Evolutionary conservation across 768 basidiomycete species (phyloP), one percentile per base, ranked within the genome.

Genomic region (Auriculariales sp.): DNA sequence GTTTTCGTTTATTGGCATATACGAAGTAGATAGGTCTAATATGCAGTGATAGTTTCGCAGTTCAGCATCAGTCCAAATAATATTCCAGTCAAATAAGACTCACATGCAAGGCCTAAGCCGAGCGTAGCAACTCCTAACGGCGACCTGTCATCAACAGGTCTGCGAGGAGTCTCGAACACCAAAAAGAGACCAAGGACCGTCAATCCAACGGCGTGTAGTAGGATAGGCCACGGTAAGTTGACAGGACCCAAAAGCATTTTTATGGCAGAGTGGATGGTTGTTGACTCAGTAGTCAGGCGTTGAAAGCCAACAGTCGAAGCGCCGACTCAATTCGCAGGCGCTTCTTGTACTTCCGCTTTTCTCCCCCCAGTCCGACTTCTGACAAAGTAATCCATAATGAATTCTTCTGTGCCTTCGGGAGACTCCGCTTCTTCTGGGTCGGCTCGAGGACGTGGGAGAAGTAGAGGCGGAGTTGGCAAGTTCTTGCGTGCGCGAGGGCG

Each of bases 381-480:
- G n/a, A n/a, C n/a, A n/a, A n/a, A n/a, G n/a, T n/a, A n/a, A n/a
- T n/a, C n/a, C n/a, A n/a, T n/a, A n/a, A n/a, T n/a, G n/a, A n/a
- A n/a, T n/a, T n/a, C n/a, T n/a, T n/a, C n/a, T n/a, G n/a, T n/a
- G n/a, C n/a, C n/a, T n/a, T n/a, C n/a, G n/a, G n/a, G n/a, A n/a
- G n/a, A n/a, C n/a, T n/a, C n/a, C n/a, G n/a, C n/a, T n/a, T n/a
- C n/a, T n/a, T n/a, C n/a, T n/a, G n/a, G n/a, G n/a, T n/a, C n/a
- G n/a, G n/a, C n/a, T n/a, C 25, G 74, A 50, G 77, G 77, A 0
- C 63, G 76, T 51, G 71, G 75, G 24, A 74, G 71, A 57, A 75
- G 78, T 47, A 71, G 81, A 48, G 83, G 83, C 1, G 81, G 82
- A 2, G 65, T 78, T 3, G 83, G 83, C 0, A 87, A 86, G 64